Conservation (phyloP, 352 stramenopile genomes). For the Nothophytophthora sp. region DNA sequence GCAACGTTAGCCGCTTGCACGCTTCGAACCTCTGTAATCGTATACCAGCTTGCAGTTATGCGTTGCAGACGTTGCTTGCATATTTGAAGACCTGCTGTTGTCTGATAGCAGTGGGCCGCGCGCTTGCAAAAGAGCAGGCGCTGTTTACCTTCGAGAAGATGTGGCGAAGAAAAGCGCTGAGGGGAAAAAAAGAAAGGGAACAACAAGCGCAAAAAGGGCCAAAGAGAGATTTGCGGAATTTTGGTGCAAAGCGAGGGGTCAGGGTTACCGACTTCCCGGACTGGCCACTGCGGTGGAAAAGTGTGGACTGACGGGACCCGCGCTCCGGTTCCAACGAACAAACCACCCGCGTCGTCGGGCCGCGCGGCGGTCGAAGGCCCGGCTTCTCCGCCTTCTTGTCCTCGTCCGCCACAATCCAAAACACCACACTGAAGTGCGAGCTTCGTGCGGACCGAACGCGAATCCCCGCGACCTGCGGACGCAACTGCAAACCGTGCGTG, state of each 20-base stretch:
- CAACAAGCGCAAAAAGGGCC: background rate
- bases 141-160: background rate
- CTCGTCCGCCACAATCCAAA: conserved; percentile 27
- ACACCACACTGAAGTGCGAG: conserved; percentile 37
- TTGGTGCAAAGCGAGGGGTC: conserved; percentile 25
- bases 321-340: conserved; percentile 21
- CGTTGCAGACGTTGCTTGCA: too few species aligned
- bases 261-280: too few species aligned
- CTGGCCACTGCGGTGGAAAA: too few species aligned
- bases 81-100: too few species aligned
- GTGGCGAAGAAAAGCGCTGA: conserved; percentile 18
- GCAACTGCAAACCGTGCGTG: background rate
- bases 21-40: too few species aligned
- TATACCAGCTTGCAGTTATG: too few species aligned
- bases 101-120: too few species aligned
- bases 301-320: conserved; percentile 13
- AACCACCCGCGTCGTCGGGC: conserved; percentile 1
- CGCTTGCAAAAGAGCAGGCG: too few species aligned
- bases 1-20: too few species aligned
- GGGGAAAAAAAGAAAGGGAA: conserved; percentile 17
- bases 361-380: too few species aligned
- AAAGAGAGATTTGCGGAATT: conserved; percentile 13
- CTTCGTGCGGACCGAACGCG: background rate
- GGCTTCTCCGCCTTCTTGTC: too few species aligned
- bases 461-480: conserved; percentile 15